A percentile compares a stretch with the other conserved stretches of the same genome.
Conservation (phyloP, 257 asterid species). For the Rubia yunnanensis region DNA sequence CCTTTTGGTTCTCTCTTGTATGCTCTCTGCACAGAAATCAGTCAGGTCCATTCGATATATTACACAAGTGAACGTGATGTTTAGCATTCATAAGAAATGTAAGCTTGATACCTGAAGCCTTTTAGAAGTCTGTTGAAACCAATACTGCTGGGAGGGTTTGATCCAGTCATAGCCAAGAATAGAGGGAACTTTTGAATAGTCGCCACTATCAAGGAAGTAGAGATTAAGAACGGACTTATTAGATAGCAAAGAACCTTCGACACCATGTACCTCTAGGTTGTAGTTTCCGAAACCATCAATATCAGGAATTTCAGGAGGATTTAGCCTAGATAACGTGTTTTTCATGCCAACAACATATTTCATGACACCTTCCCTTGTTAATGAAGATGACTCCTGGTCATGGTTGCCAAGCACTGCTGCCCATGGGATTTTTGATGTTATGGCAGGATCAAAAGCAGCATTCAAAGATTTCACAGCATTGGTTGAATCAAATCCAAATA, state of each 20-base stretch:
- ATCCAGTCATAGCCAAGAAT: slow-evolving; percentile 93
- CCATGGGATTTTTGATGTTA: slow-evolving; percentile 68
- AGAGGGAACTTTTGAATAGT: slow-evolving; percentile 70
- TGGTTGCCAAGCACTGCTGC: slow-evolving; percentile 94
- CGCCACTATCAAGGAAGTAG: slow-evolving; percentile 85
- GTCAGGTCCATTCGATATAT: not conserved
- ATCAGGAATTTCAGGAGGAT: slow-evolving; percentile 41
- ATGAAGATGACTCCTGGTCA: slow-evolving; percentile 67
- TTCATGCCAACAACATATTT: slow-evolving; percentile 58
- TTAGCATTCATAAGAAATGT: not conserved
- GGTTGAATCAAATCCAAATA: slow-evolving; percentile 62
- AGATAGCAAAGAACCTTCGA: slow-evolving; percentile 35
- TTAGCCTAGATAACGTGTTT: slow-evolving; percentile 60
- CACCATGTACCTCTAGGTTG: slow-evolving; percentile 78
- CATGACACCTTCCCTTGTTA: slow-evolving; percentile 79
- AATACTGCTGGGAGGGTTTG: slow-evolving; percentile 78
- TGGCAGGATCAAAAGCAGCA: slow-evolving; percentile 79
- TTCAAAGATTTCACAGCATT: slow-evolving; percentile 68
- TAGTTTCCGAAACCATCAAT: slow-evolving; percentile 91
- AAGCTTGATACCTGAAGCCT: slow-evolving; percentile 58
- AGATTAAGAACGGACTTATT: slow-evolving; percentile 80
- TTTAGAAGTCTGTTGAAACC: slow-evolving; percentile 67
- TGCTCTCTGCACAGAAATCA: slow-evolving; percentile 34
- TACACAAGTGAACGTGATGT: not conserved
- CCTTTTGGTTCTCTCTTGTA: slow-evolving; percentile 55